These are phyloP conservation scores for Quercus glauca DNA, from an alignment of 306 rosid genomes.

Conservation along the genomic window DNA sequence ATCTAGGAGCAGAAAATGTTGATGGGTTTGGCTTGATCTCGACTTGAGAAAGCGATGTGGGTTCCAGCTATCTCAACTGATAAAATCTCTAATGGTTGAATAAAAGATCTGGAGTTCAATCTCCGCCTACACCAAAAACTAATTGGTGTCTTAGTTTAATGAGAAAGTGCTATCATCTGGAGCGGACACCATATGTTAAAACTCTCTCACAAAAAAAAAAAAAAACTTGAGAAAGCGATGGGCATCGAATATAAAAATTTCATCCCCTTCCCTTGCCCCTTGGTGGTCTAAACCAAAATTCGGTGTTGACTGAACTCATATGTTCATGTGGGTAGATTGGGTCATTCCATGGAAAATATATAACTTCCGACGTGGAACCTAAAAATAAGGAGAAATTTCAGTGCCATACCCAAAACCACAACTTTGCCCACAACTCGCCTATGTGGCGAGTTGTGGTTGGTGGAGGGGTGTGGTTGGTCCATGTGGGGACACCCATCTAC, in stretches of 20 bases:
- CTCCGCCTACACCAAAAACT: no score
- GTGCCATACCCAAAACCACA: no score
- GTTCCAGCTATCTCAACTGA: no score
- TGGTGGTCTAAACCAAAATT: background rate
- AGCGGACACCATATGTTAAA: rapidly evolving
- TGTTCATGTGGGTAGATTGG: background rate
- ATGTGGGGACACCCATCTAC: no score
- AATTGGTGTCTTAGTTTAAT: no score
- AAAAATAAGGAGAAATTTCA: background rate
- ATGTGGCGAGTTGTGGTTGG: no score
- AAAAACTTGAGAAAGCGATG: background rate
- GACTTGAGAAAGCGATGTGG: background rate
- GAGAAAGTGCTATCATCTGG: rapidly evolving
- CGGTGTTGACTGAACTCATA: background rate
- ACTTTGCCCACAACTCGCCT: no score
- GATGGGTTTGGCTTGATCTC: background rate
- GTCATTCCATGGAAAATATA: background rate
- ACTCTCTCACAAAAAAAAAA: no score
- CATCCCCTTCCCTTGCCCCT: background rate
- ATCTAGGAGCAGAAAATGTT: background rate
- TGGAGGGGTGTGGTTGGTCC: no score
- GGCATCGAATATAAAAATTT: background rate
- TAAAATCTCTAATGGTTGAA: no score
- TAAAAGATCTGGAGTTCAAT: no score
- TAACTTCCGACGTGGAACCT: background rate